Base-by-base conservation (phyloP, 1,284 basidiomycete species). In the Stygiomarasmius scandens region DNA sequence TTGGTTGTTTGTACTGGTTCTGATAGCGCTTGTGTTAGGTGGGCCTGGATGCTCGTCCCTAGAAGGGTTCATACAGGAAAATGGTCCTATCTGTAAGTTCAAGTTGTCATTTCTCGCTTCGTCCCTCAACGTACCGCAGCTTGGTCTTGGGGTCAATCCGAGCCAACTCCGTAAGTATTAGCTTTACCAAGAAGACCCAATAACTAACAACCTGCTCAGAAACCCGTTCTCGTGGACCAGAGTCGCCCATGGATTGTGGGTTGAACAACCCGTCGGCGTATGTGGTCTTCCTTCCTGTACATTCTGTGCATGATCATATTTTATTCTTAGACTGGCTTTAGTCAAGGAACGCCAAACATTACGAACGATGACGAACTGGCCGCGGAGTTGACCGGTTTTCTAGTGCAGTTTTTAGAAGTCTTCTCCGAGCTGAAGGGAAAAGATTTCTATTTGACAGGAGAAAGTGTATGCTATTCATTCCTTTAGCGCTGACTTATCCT, bases 11-110 rank as follows among this genome's bases (percentile, higher is more conserved):
- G n/a, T 57, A 36, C 8, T 19, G 22, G 19, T 46, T n/a, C 20
- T 59, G 10, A 57, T n/a, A 24, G 14, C 12, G 3, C 34, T 16
- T 3, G 20, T 19, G 25, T 47, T 34, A 79, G 82, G 82, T 57
- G 73, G 76, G 11, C 79, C 78, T 16, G 77, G 77, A 2, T 93
- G 90, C 66, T 89, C 85, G n/a, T 87, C 86, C 9, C 74, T 93
- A 9, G 84, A 90, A 69, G 92, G 90, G 2, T 77, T 88, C 45
- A 71, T 91, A 32, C 86, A 92, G 69, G 92, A 93, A 71, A 90
- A 91, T 65, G 91, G 92, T 69, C 71, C 69, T 25, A 72, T 71
- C 43, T 70, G 70, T 72, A 51, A 43, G 62, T 61, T 36, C 22
- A 19, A 10, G 52, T 2, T 34, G 50, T 16, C 32, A 32, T 50